Conservation (phyloP, 164 flowering plant species). For the Litsea cubeba region DNA sequence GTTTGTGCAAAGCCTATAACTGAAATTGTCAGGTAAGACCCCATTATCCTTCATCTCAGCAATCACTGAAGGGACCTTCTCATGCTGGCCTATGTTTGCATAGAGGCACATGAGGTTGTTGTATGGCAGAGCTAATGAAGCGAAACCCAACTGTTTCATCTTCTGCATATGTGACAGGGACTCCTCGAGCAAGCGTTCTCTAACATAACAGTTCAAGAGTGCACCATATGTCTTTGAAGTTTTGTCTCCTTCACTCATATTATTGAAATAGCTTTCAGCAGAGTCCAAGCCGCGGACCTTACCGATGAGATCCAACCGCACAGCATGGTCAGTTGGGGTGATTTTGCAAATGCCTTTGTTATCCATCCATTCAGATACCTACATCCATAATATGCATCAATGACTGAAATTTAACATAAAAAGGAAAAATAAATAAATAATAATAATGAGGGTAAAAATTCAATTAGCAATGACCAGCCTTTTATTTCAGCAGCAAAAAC, state of each 20-base stretch:
- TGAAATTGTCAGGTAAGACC: constrained; percentile 25
- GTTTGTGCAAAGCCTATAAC: constrained; percentile 23
- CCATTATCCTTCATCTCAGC: constrained; percentile 46
- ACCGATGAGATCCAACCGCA: constrained; percentile 32
- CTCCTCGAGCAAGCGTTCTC: constrained; percentile 27
- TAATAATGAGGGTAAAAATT: neutral
- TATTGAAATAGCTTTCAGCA: constrained; percentile 37
- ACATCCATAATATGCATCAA: constrained; percentile 16
- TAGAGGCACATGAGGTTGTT: constrained; percentile 38
- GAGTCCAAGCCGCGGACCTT: constrained; percentile 32
- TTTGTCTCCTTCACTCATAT: constrained; percentile 19
- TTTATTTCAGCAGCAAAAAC: too few relatives aligned
- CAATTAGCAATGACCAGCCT: too few relatives aligned
- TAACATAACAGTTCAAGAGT: constrained; percentile 38
- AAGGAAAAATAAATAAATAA: neutral
- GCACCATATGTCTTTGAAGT: constrained; percentile 24
- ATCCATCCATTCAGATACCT: constrained; percentile 87
- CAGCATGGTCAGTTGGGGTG: constrained; percentile 34
- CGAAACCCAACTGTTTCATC: constrained; percentile 28
- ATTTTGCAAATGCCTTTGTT: constrained; percentile 38
- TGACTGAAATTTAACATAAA: neutral
- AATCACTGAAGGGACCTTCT: constrained; percentile 33
- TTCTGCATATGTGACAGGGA: constrained; percentile 37
- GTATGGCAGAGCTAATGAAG: constrained; percentile 20
- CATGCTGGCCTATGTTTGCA: constrained; percentile 25